These are phyloP conservation scores for Citrus cavaleriei DNA, from an alignment of 345 rosid species.

Conservation along the genomic window DNA sequence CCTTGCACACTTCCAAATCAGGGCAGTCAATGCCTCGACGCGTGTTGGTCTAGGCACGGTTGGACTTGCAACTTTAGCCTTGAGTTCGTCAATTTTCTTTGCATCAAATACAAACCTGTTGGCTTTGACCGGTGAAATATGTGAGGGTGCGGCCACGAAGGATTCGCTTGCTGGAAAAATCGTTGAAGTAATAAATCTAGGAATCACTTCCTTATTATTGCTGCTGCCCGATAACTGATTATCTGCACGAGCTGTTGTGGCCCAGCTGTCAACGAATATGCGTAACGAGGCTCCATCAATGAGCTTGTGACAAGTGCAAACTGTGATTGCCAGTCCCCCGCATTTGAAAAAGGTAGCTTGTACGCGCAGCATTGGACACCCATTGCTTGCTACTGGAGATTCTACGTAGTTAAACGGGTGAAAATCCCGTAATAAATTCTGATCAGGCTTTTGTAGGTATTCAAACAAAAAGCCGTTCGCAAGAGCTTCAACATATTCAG, in stretches of 20 bases:
- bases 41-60: constrained; percentile 20
- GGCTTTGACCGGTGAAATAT: not conserved
- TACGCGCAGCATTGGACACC: not conserved
- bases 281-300: not conserved
- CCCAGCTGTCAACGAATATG: not conserved
- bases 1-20: constrained; percentile 23
- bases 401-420: constrained; percentile 11
- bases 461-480: not conserved
- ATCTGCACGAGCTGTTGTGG: not conserved
- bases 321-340: not conserved
- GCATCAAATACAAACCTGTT: constrained; percentile 22
- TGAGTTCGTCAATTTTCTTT: constrained; percentile 19
- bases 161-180: not conserved
- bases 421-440: constrained; percentile 1
- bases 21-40: constrained; percentile 26
- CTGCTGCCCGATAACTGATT: no score
- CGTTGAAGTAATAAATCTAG: not conserved
- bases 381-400: not conserved
- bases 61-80: constrained; percentile 12
- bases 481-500: constrained; percentile 17
- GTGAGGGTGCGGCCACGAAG: not conserved
- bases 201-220: not conserved
- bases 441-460: constrained; percentile 13
- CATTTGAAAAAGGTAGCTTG: not conserved
- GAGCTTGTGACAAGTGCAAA: not conserved